Base-by-base conservation (phyloP, 2,329 filamentous ascomycete genomes). In the Aspergillus amoenus region DNA sequence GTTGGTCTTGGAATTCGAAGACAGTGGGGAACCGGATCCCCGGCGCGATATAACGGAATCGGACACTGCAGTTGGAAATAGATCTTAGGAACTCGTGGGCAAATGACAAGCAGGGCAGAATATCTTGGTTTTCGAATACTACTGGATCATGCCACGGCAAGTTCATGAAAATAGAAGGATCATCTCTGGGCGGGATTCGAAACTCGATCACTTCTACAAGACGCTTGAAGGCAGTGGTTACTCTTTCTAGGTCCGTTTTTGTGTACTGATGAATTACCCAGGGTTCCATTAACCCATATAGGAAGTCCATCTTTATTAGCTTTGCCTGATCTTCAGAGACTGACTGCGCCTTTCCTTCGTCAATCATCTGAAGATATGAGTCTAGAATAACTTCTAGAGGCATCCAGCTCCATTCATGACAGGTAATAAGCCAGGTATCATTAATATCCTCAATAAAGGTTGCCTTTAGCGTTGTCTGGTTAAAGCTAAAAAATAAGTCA, bases 41-140 rank as follows among this genome's bases (percentile, higher is more conserved):
- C 2, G 60, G 62, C 21, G 62, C 58, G 45, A 64, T 60, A 27
- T 64, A 60, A 43, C 50, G 43, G 44, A 64, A 67, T 39, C 43
- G 48, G 39, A 51, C 48, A 1, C 17, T 37, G 17, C 34, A 44
- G 30, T 37, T 5, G 12, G 45, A 37, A 9, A 48, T 34, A 15
- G 30, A 13, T 5, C 5, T 18, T 4, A 48, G 45, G 13, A 48
- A 48, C 17, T 22, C n/a, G 27, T 48, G n/a, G 13, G 45, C 45
- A 15, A 48, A 48, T 7, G 30, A 48, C 1, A 5, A 9, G 6
- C 2, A 6, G 5, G 45, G 45, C 5, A 48, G n/a, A 2, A 48
- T 17, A 3, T 34, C 45, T n/a, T 48, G 30, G 4, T 12, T 37
- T 13, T 22, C 21, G 27, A 24, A 7, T 24, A 37, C 44, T 18